A percentile compares a stretch with the other conserved stretches of the same genome.
Evolutionary conservation across 1,284 basidiomycete species (phyloP).

Genomic region (Cronartium ribicola): DNA sequence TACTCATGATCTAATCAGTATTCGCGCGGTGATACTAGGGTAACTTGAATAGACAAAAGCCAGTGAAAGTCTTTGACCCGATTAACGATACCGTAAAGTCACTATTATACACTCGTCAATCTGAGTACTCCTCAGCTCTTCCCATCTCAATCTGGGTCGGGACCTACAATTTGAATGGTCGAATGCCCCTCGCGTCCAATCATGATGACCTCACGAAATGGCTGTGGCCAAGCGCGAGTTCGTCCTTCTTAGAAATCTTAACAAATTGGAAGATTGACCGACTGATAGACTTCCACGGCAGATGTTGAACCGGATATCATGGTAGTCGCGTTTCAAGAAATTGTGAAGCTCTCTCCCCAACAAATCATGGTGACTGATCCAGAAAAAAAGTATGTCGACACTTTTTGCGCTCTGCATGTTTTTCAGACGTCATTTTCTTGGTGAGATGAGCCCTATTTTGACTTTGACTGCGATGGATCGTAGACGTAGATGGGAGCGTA

Average conservation of each 20-base stretch:
- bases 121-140: slow-evolving; percentile 78
- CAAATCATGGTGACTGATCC: slow-evolving; percentile 93
- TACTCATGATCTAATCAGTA: background rate
- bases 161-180: slow-evolving; percentile 94
- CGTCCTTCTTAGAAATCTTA: background rate
- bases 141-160: slow-evolving; percentile 74
- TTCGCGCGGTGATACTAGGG: slow-evolving; percentile 59
- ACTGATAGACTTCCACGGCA: slow-evolving; percentile 20
- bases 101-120: slow-evolving; percentile 64
- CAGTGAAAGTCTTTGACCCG: slow-evolving; percentile 89
- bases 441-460: background rate
- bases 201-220: slow-evolving; percentile 80
- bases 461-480: background rate
- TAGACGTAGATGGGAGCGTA: slow-evolving; percentile 80
- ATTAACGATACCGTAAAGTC: slow-evolving; percentile 78
- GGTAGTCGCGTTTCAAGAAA: slow-evolving; percentile 92
- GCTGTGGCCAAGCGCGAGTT: slow-evolving; percentile 59
- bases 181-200: slow-evolving; percentile 58
- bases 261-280: background rate
- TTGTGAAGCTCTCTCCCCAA: slow-evolving; percentile 91
- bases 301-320: slow-evolving; percentile 74
- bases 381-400: slow-evolving; percentile 67
- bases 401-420: background rate
- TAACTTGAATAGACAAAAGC: slow-evolving; percentile 78
- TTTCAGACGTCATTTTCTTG: background rate